phyloP scores from a whole-genome alignment of 495 filamentous ascomycete genomes.

The Melanomma pulvis-pyrius region DNA sequence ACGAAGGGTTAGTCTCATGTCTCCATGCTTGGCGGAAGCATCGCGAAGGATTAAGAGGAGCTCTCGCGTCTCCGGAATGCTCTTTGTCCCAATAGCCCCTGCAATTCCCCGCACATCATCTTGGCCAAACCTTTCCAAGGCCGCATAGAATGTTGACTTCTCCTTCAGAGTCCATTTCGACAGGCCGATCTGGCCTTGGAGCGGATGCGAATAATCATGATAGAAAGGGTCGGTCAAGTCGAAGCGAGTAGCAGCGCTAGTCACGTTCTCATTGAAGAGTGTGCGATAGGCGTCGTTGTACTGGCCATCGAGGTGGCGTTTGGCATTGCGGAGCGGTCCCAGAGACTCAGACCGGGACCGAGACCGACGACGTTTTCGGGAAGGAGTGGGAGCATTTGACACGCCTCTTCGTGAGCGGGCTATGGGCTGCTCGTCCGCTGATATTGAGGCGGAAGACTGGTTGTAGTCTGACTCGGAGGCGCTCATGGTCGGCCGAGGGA shows the following conservation, averaged over 20 bases:
- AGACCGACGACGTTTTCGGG: slow-evolving; percentile 24
- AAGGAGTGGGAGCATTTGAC: not conserved
- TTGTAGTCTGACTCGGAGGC: slow-evolving; percentile 12
- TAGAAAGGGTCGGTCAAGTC: slow-evolving; percentile 15
- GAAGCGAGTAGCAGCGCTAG: slow-evolving; percentile 24
- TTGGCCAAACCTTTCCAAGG: slow-evolving; percentile 63
- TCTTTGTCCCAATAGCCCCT: slow-evolving; percentile 67
- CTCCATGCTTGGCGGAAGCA: slow-evolving; percentile 43
- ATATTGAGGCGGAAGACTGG: not conserved
- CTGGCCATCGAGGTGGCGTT: slow-evolving; percentile 12
- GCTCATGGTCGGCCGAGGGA: slow-evolving; percentile 1
- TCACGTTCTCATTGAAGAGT: slow-evolving; percentile 34
- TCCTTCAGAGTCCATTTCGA: slow-evolving; percentile 71
- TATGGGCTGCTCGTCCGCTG: not conserved
- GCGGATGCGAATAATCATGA: slow-evolving; percentile 38
- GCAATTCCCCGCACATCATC: slow-evolving; percentile 65
- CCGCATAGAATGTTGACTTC: slow-evolving; percentile 68
- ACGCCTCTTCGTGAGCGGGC: not conserved
- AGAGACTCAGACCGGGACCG: slow-evolving; percentile 5
- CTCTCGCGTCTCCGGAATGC: slow-evolving; percentile 69
- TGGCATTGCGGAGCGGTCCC: not conserved
- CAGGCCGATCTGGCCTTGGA: slow-evolving; percentile 60
- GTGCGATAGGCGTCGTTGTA: slow-evolving; percentile 38
- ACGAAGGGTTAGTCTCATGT: slow-evolving; percentile 32
- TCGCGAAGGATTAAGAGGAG: slow-evolving; percentile 66